These are phyloP conservation scores for Fusarium palustre DNA, from an alignment of 2,329 filamentous ascomycete genomes.

Conservation along the genomic window DNA sequence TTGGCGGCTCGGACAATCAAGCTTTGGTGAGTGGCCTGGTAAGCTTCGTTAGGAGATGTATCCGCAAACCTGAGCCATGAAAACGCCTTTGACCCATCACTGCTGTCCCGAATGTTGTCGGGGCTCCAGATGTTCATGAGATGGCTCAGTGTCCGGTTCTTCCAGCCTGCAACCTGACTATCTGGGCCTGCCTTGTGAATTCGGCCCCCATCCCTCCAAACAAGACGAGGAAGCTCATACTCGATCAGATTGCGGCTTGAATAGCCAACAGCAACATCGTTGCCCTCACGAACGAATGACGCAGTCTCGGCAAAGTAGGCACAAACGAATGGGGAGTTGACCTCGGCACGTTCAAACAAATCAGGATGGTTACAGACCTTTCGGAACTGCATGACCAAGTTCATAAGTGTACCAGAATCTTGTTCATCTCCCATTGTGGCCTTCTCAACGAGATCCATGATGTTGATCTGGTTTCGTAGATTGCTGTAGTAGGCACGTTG, in stretches of 20 bases:
- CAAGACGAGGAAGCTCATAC: conserved; percentile 81
- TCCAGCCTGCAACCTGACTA: conserved; percentile 83
- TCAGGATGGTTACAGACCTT: conserved; percentile 99
- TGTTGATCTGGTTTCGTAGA: conserved; percentile 95
- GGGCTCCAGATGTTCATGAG: conserved; percentile 93
- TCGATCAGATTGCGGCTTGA: conserved; percentile 89
- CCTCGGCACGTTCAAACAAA: conserved; percentile 94
- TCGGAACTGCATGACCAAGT: conserved; percentile 99
- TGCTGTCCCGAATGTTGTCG: conserved; percentile 77
- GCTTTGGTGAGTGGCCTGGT: conserved; percentile 74
- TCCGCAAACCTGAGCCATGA: conserved; percentile 93
- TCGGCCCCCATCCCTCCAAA: conserved; percentile 85
- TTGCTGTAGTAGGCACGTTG: conserved; percentile 94
- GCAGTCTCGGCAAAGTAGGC: conserved; percentile 94
- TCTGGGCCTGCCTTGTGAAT: conserved; percentile 78
- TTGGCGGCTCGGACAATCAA: conserved; percentile 80
- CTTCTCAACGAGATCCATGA: conserved; percentile 98
- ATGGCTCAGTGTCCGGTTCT: conserved; percentile 78
- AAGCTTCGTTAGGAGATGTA: conserved; percentile 77
- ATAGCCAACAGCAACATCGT: conserved; percentile 82
- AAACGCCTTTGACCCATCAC: conserved; percentile 74
- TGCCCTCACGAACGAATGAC: conserved; percentile 91
- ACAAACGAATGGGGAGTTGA: conserved; percentile 84
- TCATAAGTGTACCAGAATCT: conserved; percentile 97
- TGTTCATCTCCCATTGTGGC: conserved; percentile 93